These are phyloP conservation scores for Arabidopsis thaliana DNA, from an alignment of 345 rosid genomes.

Conservation along the genomic window DNA sequence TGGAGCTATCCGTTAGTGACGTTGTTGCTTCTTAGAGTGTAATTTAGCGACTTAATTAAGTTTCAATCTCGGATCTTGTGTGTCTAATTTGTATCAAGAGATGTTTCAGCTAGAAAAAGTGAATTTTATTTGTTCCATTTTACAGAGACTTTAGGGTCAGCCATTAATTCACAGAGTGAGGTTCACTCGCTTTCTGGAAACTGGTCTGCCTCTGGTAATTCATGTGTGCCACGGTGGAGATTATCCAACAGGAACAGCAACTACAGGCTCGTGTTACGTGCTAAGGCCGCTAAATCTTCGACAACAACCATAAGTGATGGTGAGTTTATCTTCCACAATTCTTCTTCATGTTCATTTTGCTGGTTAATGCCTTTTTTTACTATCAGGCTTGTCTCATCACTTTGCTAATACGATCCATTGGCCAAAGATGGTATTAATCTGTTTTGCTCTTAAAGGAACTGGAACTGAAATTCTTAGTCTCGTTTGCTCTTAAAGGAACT, in stretches of 20 bases:
- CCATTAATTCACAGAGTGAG: constrained; percentile 17
- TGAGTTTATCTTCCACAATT: constrained; percentile 38
- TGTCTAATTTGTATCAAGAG: constrained; percentile 26
- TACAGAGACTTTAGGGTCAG: constrained; percentile 49
- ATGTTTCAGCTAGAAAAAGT: not conserved
- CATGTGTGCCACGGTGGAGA: constrained; percentile 44
- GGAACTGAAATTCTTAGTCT: not conserved
- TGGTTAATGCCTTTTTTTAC: not conserved
- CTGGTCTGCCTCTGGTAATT: constrained; percentile 47
- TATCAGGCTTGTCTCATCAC: not conserved
- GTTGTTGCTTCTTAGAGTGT: constrained; percentile 13
- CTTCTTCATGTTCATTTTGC: not conserved
- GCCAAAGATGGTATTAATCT: not conserved
- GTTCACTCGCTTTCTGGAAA: constrained; percentile 38
- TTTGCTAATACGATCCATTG: not conserved
- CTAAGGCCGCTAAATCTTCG: constrained; percentile 58
- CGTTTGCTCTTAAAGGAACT: not conserved
- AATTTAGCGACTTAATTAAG: not conserved
- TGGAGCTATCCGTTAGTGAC: not conserved
- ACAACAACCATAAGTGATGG: constrained; percentile 58
- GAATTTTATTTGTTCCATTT: constrained; percentile 7
- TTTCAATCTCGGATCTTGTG: constrained; percentile 26
- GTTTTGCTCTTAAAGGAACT: not conserved
- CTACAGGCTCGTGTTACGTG: constrained; percentile 44
- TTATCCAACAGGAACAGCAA: constrained; percentile 41